Evolutionary conservation across 768 basidiomycete species (phyloP), one percentile per base, ranked within the genome.

Genomic region (Tremella yokohamensis): DNA sequence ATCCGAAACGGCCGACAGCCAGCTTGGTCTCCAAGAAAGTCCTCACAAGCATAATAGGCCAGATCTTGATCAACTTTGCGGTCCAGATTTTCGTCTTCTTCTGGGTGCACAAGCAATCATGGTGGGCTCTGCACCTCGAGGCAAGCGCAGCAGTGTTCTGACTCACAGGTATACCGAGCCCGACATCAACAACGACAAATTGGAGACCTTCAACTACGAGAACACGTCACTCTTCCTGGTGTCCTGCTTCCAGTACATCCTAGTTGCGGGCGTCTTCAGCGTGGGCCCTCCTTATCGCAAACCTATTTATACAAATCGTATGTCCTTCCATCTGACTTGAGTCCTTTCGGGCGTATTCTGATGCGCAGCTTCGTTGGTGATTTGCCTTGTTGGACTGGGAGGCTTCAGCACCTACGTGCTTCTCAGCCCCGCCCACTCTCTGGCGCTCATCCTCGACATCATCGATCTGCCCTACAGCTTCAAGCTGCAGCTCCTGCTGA

Each of bases 171-270:
- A 96, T 72, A 81, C 80, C 44, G 83, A 85, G 13, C 91, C 90
- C 6, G 77, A 79, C 44, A 81, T 81, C 47, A 79, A 83, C 42
- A 83, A 81, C 59, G 83, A 86, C 75, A 84, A 89, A 66, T 81
- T 98, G 44, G 84, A 90, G 58, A 86, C 90, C 19, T 84, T 79
- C 40, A 97, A 93, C 74, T 93, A 83, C 69, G 96, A 98, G 76
- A 97, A 99, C 74, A 85, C 96, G 4, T 84, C 83, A 25, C 77
- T 99, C 56, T 99, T 99, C 79, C 77, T 97, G 63, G 80, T 97
- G 44, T 97, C 96, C 9, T 96, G 91, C 61, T 98, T 98, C 84
- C 96, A 99, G 78, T 99, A 99, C 76, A 90, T 98, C 69, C 80
- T 98, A 49, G 89, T 96, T 8, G 96, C 94, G 12, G 94, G 87